A percentile compares a stretch with the other conserved stretches of the same genome.
These are phyloP conservation scores for Mucor circinelloides DNA, from an alignment of 371 early-diverging fungal species.

Conservation along the genomic window DNA sequence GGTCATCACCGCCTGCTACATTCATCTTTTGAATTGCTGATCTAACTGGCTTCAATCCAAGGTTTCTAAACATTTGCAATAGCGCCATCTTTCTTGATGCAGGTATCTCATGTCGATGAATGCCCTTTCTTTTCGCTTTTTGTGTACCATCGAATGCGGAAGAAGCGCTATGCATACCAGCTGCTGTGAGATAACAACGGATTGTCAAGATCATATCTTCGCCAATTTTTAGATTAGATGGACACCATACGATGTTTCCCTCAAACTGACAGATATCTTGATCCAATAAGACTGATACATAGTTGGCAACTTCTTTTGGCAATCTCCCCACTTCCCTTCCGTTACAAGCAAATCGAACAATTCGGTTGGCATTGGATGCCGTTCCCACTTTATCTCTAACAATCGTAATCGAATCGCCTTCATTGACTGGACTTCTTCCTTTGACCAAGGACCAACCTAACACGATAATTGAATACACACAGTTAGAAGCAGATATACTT, in stretches of 20 bases:
- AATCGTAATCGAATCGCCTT: conserved; percentile 33
- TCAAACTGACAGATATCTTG: conserved; percentile 49
- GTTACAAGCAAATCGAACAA: conserved; percentile 53
- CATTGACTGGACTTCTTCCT: conserved; percentile 30
- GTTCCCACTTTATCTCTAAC: conserved; percentile 23
- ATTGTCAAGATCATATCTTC: conserved; percentile 56
- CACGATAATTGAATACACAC: not conserved
- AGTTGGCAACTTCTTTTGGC: conserved; percentile 43
- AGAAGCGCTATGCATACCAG: conserved; percentile 27
- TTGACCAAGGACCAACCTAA: conserved; percentile 42
- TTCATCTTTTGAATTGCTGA: conserved; percentile 38
- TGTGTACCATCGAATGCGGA: not conserved
- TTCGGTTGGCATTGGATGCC: conserved; percentile 40
- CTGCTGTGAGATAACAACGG: conserved; percentile 41
- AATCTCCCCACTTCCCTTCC: conserved; percentile 53
- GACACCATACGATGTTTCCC: conserved; percentile 46
- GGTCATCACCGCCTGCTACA: conserved; percentile 16
- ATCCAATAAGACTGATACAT: conserved; percentile 54
- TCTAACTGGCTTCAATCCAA: conserved; percentile 42
- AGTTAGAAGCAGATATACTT: not conserved
- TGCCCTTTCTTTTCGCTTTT: not conserved
- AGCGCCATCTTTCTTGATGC: conserved; percentile 48
- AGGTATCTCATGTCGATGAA: conserved; percentile 29
- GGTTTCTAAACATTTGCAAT: conserved; percentile 39
- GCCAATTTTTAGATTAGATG: conserved; percentile 40